Conservation (phyloP, 208 protist species). For the Leishmania tarentolae region DNA sequence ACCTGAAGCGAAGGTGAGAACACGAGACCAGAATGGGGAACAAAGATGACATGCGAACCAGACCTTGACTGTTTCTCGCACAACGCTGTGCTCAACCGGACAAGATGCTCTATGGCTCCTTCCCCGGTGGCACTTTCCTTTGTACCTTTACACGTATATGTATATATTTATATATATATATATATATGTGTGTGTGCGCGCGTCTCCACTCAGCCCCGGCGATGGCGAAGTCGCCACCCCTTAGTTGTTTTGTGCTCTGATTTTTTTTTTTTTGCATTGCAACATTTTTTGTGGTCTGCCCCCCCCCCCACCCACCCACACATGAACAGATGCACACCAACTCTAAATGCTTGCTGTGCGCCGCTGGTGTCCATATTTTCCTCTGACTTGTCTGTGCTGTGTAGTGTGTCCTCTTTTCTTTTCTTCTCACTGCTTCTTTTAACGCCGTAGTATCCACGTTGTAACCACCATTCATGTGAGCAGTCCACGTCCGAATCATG, state of each 20-base stretch:
- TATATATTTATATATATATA: too few species aligned
- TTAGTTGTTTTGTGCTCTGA: neutral
- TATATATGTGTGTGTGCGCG: neutral
- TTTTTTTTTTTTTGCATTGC: neutral
- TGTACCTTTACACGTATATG: neutral
- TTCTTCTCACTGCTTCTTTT: neutral
- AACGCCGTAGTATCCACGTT: neutral
- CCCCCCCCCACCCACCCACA: neutral
- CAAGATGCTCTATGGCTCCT: neutral
- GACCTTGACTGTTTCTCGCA: neutral
- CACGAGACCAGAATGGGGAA: neutral
- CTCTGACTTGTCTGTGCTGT: neutral
- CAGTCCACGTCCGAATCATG: neutral
- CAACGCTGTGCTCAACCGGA: neutral
- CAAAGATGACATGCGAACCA: neutral
- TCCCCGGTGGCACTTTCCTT: neutral
- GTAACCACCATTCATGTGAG: neutral
- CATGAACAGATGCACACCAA: neutral
- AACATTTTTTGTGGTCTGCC: neutral
- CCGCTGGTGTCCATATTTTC: neutral
- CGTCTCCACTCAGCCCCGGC: neutral
- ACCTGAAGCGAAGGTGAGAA: constrained; percentile 17
- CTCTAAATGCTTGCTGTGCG: neutral
- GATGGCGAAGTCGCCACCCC: neutral
- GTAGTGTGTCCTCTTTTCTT: neutral